Conservation (phyloP, 495 filamentous ascomycete species). For the Daldinia caldariorum region DNA sequence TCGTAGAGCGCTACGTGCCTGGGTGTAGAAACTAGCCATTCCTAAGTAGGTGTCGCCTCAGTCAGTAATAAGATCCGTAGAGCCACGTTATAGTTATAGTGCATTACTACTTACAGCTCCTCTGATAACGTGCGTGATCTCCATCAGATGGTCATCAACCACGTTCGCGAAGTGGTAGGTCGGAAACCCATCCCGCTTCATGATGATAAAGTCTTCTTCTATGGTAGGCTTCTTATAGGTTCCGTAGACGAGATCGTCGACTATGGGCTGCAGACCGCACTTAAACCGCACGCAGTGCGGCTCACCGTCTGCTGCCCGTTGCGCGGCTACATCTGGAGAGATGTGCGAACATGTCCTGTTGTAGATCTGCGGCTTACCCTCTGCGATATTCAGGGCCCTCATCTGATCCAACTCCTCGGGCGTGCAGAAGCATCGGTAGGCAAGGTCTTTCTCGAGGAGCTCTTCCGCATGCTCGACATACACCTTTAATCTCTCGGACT, state of each 20-base stretch:
- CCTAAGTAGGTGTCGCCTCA: slow-evolving; percentile 72
- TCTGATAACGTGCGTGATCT: slow-evolving; percentile 93
- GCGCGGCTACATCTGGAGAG: slow-evolving; percentile 71
- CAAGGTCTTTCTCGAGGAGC: slow-evolving; percentile 75
- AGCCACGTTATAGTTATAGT: not conserved
- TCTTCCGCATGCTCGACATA: slow-evolving; percentile 76
- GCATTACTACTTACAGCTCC: slow-evolving; percentile 68
- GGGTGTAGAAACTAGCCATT: slow-evolving; percentile 96
- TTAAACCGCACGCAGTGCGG: slow-evolving; percentile 81
- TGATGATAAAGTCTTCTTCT: slow-evolving; percentile 72
- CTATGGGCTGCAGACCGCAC: slow-evolving; percentile 66
- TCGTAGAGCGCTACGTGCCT: slow-evolving; percentile 87
- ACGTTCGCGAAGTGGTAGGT: slow-evolving; percentile 98
- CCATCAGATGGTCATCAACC: slow-evolving; percentile 92
- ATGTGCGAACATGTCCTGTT: slow-evolving; percentile 79
- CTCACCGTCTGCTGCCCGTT: slow-evolving; percentile 72
- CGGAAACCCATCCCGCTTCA: slow-evolving; percentile 90
- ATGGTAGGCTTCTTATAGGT: slow-evolving; percentile 57
- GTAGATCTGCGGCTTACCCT: slow-evolving; percentile 74
- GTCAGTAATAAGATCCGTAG: slow-evolving; percentile 2
- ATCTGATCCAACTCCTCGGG: slow-evolving; percentile 72
- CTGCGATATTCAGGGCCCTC: slow-evolving; percentile 65
- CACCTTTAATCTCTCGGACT: slow-evolving; percentile 83
- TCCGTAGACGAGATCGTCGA: slow-evolving; percentile 82
- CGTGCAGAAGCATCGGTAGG: slow-evolving; percentile 94